Conservation (phyloP, 1,284 basidiomycete species). For the Abortiporus biennis region DNA sequence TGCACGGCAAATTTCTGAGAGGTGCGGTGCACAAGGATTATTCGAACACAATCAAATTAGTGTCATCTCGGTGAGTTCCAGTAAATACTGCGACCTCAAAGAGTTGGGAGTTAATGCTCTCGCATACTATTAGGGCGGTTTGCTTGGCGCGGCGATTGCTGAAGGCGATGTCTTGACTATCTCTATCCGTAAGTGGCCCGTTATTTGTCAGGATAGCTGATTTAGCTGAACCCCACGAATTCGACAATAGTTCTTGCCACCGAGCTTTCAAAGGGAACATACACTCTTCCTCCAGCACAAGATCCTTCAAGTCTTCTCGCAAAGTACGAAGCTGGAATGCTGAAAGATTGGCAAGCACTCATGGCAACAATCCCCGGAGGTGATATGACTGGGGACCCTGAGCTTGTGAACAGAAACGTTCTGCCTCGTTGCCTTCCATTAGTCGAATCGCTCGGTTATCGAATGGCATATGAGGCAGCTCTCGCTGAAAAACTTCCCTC, state of each 20-base stretch:
- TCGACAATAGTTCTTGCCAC: constrained; percentile 26
- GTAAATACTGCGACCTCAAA: constrained; percentile 12
- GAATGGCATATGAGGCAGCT: constrained; percentile 45
- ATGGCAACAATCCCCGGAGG: constrained; percentile 10
- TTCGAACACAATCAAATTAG: constrained; percentile 37
- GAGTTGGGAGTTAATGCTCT: too few species aligned
- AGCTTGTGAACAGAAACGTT: constrained; percentile 24
- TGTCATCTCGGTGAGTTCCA: constrained; percentile 27
- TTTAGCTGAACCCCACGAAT: too few species aligned
- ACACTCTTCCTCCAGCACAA: constrained; percentile 19
- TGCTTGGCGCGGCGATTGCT: constrained; percentile 35
- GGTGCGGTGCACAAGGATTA: constrained; percentile 45
- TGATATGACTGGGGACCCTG: constrained; percentile 26
- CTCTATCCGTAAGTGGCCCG: constrained; percentile 24
- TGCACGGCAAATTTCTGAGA: constrained; percentile 29
- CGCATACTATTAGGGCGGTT: constrained; percentile 28
- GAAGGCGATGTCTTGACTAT: constrained; percentile 37
- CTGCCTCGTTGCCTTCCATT: constrained; percentile 32
- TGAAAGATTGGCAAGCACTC: constrained; percentile 21
- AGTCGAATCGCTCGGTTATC: constrained; percentile 37
- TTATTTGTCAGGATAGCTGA: too few species aligned
- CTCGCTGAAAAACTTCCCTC: constrained; percentile 22
- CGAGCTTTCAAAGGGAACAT: constrained; percentile 28
- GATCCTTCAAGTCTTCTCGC: constrained; percentile 26
- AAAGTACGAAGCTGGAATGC: constrained; percentile 29